Percentiles rank a stretch among this genome's conserved stretches.
Conservation (phyloP, 768 basidiomycete species). For the Mycena venus region DNA sequence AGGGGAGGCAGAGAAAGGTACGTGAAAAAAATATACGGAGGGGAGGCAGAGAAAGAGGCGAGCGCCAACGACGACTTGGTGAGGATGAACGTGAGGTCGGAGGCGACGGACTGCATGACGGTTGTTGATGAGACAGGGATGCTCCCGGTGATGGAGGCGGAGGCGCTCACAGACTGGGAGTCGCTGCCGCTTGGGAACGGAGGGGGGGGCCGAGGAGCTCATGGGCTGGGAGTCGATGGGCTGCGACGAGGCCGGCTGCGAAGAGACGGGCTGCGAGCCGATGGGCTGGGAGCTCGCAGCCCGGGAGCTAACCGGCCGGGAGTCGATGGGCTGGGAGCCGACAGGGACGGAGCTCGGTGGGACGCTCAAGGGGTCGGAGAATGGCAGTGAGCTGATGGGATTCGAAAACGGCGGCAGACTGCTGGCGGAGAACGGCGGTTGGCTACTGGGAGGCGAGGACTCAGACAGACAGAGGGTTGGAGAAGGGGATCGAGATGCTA, state of each 20-base stretch:
- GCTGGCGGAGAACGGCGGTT: not conserved
- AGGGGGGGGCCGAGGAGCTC: not conserved
- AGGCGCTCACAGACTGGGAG: not conserved
- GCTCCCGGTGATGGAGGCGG: not conserved
- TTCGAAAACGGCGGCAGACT: not conserved
- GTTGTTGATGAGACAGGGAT: not conserved
- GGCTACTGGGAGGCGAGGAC: not conserved
- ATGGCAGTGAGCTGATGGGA: not conserved
- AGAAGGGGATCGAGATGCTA: not conserved
- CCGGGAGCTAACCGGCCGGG: not conserved
- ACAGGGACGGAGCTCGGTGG: not conserved
- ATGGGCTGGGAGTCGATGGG: not conserved
- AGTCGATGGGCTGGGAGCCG: not conserved
- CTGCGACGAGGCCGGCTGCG: not conserved
- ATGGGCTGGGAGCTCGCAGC: not conserved
- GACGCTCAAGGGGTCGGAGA: not conserved
- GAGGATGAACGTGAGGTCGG: conserved; percentile 59
- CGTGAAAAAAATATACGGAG: too few species aligned
- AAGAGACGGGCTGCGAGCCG: not conserved
- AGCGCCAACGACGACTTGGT: conserved; percentile 58
- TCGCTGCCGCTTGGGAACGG: not conserved
- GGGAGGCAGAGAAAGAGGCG: too few species aligned
- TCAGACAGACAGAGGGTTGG: too few species aligned
- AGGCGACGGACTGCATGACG: conserved; percentile 46
- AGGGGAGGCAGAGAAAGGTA: too few species aligned